Conservation (phyloP, 768 basidiomycete species). For the Nidularia pulvinata region DNA sequence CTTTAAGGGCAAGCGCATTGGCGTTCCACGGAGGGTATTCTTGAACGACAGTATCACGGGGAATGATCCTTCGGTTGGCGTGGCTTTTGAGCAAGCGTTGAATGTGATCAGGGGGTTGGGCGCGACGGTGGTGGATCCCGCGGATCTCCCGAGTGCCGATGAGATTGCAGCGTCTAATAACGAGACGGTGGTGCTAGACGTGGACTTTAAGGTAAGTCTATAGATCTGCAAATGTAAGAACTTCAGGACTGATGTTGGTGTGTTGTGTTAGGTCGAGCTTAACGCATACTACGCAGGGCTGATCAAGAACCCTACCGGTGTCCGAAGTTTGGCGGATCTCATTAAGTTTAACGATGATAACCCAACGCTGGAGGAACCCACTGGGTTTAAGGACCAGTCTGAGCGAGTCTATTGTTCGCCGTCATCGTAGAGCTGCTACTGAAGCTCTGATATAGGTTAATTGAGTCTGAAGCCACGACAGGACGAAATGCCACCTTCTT, state of each 20-base stretch:
- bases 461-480: slow-evolving; percentile 31
- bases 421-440: not conserved
- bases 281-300: slow-evolving; percentile 46
- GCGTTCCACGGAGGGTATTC: slow-evolving; percentile 46
- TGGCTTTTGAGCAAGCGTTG: slow-evolving; percentile 39
- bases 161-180: slow-evolving; percentile 48
- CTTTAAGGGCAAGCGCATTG: slow-evolving; percentile 49
- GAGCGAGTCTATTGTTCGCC: slow-evolving; percentile 17
- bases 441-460: slow-evolving; percentile 22
- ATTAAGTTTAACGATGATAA: slow-evolving; percentile 58
- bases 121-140: slow-evolving; percentile 59
- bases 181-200: slow-evolving; percentile 51
- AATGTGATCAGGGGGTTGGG: slow-evolving; percentile 34
- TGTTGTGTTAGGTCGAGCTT: slow-evolving; percentile 43
- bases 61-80: slow-evolving; percentile 28
- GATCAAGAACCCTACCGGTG: slow-evolving; percentile 52
- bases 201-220: slow-evolving; percentile 57
- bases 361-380: slow-evolving; percentile 44
- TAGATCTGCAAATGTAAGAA: not conserved
- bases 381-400: slow-evolving; percentile 34
- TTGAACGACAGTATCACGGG: slow-evolving; percentile 26
- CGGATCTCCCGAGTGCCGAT: slow-evolving; percentile 55
- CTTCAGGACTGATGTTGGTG: not conserved
- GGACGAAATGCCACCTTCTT: slow-evolving; percentile 43
- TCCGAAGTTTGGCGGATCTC: slow-evolving; percentile 53